Conservation (phyloP, 2,329 filamentous ascomycete genomes). For the Colletotrichum acutatum region DNA sequence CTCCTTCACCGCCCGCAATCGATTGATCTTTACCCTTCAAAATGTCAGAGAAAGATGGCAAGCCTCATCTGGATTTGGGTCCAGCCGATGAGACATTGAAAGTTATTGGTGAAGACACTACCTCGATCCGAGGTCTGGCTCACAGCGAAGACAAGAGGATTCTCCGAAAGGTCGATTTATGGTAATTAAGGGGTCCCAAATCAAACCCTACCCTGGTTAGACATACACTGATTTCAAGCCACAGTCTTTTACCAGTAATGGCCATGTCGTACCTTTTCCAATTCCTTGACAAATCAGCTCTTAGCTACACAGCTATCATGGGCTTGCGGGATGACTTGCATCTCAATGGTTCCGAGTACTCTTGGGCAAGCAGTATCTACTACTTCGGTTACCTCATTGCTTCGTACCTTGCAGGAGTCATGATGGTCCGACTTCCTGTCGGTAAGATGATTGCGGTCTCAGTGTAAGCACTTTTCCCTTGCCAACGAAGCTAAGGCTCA, state of each 20-base stretch:
- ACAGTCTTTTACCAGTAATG: slow-evolving; percentile 62
- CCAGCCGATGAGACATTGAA: background rate
- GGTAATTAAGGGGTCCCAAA: slow-evolving; percentile 58
- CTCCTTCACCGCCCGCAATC: background rate
- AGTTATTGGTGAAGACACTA: slow-evolving; percentile 1
- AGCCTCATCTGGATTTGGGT: background rate
- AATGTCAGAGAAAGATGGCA: slow-evolving; percentile 5
- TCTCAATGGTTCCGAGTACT: slow-evolving; percentile 61
- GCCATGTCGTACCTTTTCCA: slow-evolving; percentile 39
- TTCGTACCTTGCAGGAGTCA: slow-evolving; percentile 41
- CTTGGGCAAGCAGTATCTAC: slow-evolving; percentile 61
- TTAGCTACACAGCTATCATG: slow-evolving; percentile 52
- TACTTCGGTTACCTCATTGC: slow-evolving; percentile 61
- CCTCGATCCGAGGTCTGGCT: slow-evolving; percentile 12
- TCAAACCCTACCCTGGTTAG: background rate
- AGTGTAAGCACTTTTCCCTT: slow-evolving; percentile 8
- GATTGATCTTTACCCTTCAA: background rate
- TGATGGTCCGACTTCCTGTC: slow-evolving; percentile 59
- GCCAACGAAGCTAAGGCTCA: background rate
- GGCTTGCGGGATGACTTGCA: slow-evolving; percentile 56
- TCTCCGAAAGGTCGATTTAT: slow-evolving; percentile 34
- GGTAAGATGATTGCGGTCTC: slow-evolving; percentile 41
- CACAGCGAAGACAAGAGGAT: slow-evolving; percentile 12
- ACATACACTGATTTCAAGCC: slow-evolving; percentile 44
- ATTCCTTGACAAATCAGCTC: slow-evolving; percentile 41